Base-by-base conservation (phyloP, 176 grass and related monocot species). In the Triticum urartu region DNA sequence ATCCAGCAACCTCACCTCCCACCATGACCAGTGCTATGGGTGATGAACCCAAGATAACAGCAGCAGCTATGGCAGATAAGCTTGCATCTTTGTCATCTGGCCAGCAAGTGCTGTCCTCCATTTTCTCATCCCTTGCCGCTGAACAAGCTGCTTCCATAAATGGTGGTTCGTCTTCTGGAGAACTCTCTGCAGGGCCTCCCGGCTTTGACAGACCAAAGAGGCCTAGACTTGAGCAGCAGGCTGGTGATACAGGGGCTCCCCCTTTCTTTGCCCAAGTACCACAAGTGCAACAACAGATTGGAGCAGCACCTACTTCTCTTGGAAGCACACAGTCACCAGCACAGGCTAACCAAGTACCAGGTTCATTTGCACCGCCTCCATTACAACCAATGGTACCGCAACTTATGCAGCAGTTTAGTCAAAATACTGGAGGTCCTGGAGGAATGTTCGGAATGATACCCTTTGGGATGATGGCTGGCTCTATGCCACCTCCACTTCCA, bases 51-150 rank as follows among this genome's bases (percentile, higher is more conserved):
- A 99, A 94, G 79, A 96, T 86, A 64, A 87, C 92, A n/a, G 97
- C 97, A 32, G 97, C 97, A 88, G 97, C 92, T 64, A 91, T 99
- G 64, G 97, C 92, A 34, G 97, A 93, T 66, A 99, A 94, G 83
- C 87, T 99, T 73, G 89, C 90, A 64, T 95, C 97, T 67, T 93
- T 91, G 79, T 87, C 94, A 87, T 86, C 92, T 40, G 90, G 94
- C 3, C 94, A 83, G 72, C 84, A 97, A 54, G 61, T 91, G 52
- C 84, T 99, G 24, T 85, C 80, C 68, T 94, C 92, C 18, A 89
- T 99, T 83, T 66, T 99, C 7, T 90, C 90, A 7, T 94, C 97
- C 43, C 75, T 99, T 21, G 90, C 68, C 39, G 94, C 94, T 78
- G 89, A 99, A 82, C 88, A 94, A 80, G 84, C 93, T 77, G 89